Evolutionary conservation across 1,284 basidiomycete species (phyloP).

Genomic region (Leucoagaricus sp.): DNA sequence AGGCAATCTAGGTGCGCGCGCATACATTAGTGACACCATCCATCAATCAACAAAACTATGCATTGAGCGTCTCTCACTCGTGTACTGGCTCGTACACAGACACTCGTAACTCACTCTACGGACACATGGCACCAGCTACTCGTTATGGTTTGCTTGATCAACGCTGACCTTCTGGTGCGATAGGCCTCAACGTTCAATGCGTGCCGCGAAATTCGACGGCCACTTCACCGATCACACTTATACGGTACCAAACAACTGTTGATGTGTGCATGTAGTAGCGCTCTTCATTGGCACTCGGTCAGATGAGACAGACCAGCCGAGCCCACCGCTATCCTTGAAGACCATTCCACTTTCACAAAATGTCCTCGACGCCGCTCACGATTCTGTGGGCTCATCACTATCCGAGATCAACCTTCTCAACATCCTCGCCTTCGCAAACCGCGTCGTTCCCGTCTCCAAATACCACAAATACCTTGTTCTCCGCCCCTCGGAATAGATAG

Average conservation of each 20-base stretch:
- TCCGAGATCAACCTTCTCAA: conserved; percentile 96
- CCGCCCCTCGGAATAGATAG: conserved; percentile 98
- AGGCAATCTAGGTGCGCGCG: no score
- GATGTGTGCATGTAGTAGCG: conserved; percentile 86
- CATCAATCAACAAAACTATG: no score
- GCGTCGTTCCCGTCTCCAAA: conserved; percentile 90
- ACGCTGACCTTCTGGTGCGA: no score
- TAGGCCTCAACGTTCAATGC: no score
- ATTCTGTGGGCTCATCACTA: conserved; percentile 95
- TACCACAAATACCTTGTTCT: conserved; percentile 92
- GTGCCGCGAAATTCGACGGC: no score
- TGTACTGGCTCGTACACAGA: no score
- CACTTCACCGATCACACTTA: conserved; percentile 98
- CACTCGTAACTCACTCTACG: no score
- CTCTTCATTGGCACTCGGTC: conserved; percentile 86
- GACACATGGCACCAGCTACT: no score
- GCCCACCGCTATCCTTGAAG: conserved; percentile 82
- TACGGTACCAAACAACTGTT: conserved; percentile 93
- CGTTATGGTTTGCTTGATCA: no score
- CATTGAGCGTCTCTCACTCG: no score
- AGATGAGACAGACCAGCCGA: conserved; percentile 76
- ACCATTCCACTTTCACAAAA: conserved; percentile 93
- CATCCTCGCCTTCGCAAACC: conserved; percentile 89
- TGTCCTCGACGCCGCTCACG: conserved; percentile 90
- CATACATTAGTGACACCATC: no score